Conservation (phyloP, 768 basidiomycete genomes). For the Phylloporus sp. region DNA sequence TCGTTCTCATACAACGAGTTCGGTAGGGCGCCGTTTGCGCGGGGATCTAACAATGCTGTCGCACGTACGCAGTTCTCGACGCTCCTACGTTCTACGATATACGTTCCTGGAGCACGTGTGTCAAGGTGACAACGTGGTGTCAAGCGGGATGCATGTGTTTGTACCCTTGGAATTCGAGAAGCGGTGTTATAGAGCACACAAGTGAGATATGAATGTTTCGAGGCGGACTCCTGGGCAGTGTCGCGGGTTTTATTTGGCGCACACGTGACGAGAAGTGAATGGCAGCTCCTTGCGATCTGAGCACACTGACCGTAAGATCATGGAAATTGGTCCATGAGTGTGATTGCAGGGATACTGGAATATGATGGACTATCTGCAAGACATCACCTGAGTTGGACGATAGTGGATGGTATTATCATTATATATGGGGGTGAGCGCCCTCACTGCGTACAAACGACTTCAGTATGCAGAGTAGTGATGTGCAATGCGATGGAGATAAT, state of each 20-base stretch:
- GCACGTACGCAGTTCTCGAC: no score
- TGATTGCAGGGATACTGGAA: background rate
- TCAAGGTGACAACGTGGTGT: background rate
- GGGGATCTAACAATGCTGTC: background rate
- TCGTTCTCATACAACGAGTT: no score
- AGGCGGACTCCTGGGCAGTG: background rate
- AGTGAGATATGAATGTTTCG: background rate
- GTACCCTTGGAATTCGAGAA: background rate
- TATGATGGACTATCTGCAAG: background rate
- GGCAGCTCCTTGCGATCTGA: background rate
- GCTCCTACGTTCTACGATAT: background rate
- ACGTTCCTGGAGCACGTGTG: background rate
- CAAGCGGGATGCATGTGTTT: background rate
- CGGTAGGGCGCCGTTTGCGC: background rate
- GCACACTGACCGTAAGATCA: slow-evolving; percentile 1
- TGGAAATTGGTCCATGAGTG: background rate
- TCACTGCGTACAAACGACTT: slow-evolving; percentile 19
- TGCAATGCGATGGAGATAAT: slow-evolving; percentile 22
- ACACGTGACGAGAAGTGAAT: background rate
- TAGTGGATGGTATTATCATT: slow-evolving; percentile 15
- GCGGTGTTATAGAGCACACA: background rate
- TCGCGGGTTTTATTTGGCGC: background rate
- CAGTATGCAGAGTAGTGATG: slow-evolving; percentile 23
- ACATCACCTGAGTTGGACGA: slow-evolving; percentile 7
- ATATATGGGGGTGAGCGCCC: slow-evolving; percentile 20